Base-by-base conservation (phyloP, 192 early-diverging fungal species). In the Glomus cerebriforme region DNA sequence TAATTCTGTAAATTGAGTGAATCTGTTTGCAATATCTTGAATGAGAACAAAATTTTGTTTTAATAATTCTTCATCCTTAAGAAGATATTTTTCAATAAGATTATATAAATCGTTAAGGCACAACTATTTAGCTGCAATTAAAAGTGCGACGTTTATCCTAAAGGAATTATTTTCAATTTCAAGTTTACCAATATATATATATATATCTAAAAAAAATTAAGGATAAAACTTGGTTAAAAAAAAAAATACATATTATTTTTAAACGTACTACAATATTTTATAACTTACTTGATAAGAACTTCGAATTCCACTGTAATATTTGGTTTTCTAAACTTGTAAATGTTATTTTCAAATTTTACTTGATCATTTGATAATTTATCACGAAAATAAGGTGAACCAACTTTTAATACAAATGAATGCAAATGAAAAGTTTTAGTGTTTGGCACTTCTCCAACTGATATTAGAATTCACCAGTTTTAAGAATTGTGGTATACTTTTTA, bases 371-470 rank as follows among this genome's bases (percentile, higher is more conserved):
- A 32, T 19, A 68, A 31, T 13, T 27, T 29, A 68, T 27, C 34
- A 26, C 26, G 59, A 68, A 68, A 68, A 68, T 68, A 68, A 35
- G 66, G 29, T 22, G 66, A 37, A 68, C 66, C 8, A 35, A 37
- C 29, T 35, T 29, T 35, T 12, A 68, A 37, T 29, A 68, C 35
- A n/a, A 35, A 29, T 15, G 66, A 68, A 68, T 68, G 66, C 10
- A 29, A n/a, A 2, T 31, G 29, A 37, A 68, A 68, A 22, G 7
- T 29, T 15, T 32, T 68, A 29, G 34, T 68, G 32, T 68, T 32
- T 68, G 32, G 19, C 3, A 3, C 27, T 37, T 68, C 66, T 10
- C 66, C 66, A 22, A 68, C 66, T 4, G 7, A n/a, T n/a, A 68
- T 60, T 26, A 60, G 8, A 60, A 60, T 22, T 60, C 59, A 60